Evolutionary conservation across 495 filamentous ascomycete genomes (phyloP), one percentile per base, ranked within the genome.

Genomic region (Parmelia sp.): DNA sequence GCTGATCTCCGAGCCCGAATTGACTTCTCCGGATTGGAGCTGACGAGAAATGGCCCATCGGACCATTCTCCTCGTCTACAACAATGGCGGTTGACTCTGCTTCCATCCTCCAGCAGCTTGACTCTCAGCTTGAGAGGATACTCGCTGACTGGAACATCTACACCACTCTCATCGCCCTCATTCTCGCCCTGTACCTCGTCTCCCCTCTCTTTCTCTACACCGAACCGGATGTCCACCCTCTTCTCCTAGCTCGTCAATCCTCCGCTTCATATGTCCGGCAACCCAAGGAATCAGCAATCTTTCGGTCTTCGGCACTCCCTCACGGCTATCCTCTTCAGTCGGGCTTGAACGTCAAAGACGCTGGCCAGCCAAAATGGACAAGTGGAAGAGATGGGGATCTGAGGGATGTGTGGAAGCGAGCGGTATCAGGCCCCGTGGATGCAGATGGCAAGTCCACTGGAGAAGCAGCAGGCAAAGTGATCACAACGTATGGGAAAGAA

Each of bases 181-280:
- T 78, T 37, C 77, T 96, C 57, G 73, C 82, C 57, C 81, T 81
- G 40, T 77, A 88, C 67, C 75, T 92, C 31, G 77, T 84, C 65
- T 89, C 90, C 70, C 85, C 82, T 21, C 72, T 86, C 37, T 72
- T 87, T 56, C 82, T 80, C 58, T 78, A 78, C 11, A 76, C 78
- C 47, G 91, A 96, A 42, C 90, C 95, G 1, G 94, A 97, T 76
- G 87, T 88, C 14, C 93, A 97, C 73, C 95, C 94, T 10, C 84
- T 96, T 69, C 82, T 97, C 29, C 86, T 99, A 45, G 86, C 89
- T 58, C 86, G 94, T 42, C 94, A 97, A 76, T 84, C 90, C 35
- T 82, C 86, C 58, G 78, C 86, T 45, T 87, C 89, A 15, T 84
- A 87, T 10, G 87, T 99, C 36, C 85, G 95, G 66, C 86, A 93